Base-by-base conservation (phyloP, 148 eudicot species). In the Nepenthes gracilis region DNA sequence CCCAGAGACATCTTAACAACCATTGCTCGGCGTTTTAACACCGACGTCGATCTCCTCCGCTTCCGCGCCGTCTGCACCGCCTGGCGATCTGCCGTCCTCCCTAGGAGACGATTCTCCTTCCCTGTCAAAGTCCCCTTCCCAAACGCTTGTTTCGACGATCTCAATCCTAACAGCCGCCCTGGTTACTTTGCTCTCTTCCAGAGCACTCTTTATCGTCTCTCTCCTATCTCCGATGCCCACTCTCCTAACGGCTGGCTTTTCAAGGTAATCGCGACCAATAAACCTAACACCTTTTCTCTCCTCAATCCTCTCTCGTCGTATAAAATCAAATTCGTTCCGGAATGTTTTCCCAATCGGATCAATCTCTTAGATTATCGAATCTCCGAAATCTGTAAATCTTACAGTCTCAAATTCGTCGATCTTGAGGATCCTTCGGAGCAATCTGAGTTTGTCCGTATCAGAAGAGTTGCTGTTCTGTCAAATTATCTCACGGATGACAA, bases 11-110 rank as follows among this genome's bases (percentile, higher is more conserved):
- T 67, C 59, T 36, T 67, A 33, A 4, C 47, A 45, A 2, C 65
- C 64, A 9, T 60, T 45, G 5, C 65, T 54, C 13, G 15, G 33
- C 32, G 7, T 15, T 65, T 67, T 60, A 61, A 67, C 54, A 13
- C 71, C 54, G 36, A 23, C 32, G 12, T 54, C 14, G 43, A 55
- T 12, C 54, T 33, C 47, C 67, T 62, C 63, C 63, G 63, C 61
- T 62, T 70, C 67, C 63, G 67, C 9, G 60, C 73, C 2, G 63
- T 63, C 12, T 70, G 73, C 63, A 23, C 63, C 10, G 37, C 67
- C 15, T 69, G 73, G 64, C 68, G 73, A 1, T 33, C 64, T 5
- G 33, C 63, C 14, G 35, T 58, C 8, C 54, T 43, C 49, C 13
- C 63, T 38, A 48, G 12, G 10, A 48, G 58, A n/a, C 67, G 10